A percentile compares a stretch with the other conserved stretches of the same genome.
Conservation (phyloP, 805 yeast species). For the Candida anglica region DNA sequence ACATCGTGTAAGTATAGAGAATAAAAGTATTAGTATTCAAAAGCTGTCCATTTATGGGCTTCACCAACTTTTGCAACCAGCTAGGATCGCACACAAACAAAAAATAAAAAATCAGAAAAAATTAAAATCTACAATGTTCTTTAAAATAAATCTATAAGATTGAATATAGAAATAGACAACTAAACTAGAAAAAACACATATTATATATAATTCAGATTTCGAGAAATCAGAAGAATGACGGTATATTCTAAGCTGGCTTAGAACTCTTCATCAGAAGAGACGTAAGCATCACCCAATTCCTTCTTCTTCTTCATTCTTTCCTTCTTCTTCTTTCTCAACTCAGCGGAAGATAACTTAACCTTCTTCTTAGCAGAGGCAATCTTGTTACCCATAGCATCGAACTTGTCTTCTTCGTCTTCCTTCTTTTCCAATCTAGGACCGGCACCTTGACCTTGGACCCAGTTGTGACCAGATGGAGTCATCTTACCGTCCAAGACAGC, state of each 20-base stretch:
- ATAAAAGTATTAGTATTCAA: too few relatives aligned
- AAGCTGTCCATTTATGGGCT: too few relatives aligned
- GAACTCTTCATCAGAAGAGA: conserved; percentile 81
- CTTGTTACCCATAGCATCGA: conserved; percentile 99
- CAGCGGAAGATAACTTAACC: conserved; percentile 97
- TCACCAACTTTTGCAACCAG: too few relatives aligned
- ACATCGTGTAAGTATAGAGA: too few relatives aligned
- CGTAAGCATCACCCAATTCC: conserved; percentile 99
- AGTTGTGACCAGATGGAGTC: conserved; percentile 99
- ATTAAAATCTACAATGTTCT: conserved; percentile 3
- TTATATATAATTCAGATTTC: conserved; percentile 29
- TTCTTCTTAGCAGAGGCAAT: conserved; percentile 93
- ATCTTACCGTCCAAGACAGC: conserved; percentile 96
- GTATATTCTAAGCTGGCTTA: conserved; percentile 16
- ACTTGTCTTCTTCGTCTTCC: conserved; percentile 95
- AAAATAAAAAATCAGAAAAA: too few relatives aligned
- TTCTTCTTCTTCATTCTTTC: conserved; percentile 99
- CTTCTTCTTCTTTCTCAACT: conserved; percentile 99
- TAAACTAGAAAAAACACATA: conserved; percentile 1
- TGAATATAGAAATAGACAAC: conserved; percentile 3
- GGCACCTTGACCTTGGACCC: conserved; percentile 99
- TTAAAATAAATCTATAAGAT: conserved; percentile 4
- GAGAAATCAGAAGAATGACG: too few relatives aligned
- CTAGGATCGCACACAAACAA: too few relatives aligned
- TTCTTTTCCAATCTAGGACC: conserved; percentile 99